These are phyloP conservation scores for Neltuma alba DNA, from an alignment of 306 rosid species.

Conservation along the genomic window DNA sequence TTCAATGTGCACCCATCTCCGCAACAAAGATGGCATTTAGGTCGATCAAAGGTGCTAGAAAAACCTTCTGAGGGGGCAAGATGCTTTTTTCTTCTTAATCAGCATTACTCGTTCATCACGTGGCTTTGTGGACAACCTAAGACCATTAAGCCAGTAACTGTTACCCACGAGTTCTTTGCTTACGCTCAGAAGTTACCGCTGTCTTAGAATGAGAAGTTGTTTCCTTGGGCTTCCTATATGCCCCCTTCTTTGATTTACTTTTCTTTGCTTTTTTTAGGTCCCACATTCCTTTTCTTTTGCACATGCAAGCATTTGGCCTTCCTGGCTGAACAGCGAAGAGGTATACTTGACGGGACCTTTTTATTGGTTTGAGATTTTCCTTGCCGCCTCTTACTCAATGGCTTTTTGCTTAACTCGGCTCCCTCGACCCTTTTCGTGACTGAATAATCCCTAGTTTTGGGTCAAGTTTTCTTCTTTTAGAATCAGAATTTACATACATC, in stretches of 20 bases:
- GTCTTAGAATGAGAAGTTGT: constrained; percentile 41
- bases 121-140: constrained; percentile 71
- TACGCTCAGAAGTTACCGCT: constrained; percentile 36
- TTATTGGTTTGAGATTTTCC: constrained; percentile 51
- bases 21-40: constrained; percentile 77
- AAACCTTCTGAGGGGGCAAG: constrained; percentile 46
- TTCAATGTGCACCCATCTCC: constrained; percentile 53
- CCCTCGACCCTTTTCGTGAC: constrained; percentile 48
- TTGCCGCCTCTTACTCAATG: constrained; percentile 52
- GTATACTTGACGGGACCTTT: constrained; percentile 53
- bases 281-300: constrained; percentile 61
- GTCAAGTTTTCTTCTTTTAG: constrained; percentile 51
- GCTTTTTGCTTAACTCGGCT: constrained; percentile 51
- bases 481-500: constrained; percentile 43
- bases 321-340: constrained; percentile 92
- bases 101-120: constrained; percentile 68
- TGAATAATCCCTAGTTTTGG: constrained; percentile 52
- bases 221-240: constrained; percentile 33
- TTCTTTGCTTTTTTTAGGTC: constrained; percentile 68
- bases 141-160: constrained; percentile 94
- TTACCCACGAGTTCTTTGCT: constrained; percentile 55
- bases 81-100: constrained; percentile 65
- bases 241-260: constrained; percentile 55
- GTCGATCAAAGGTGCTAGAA: constrained; percentile 47
- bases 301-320: constrained; percentile 63